These are phyloP conservation scores for Kazachstania bromeliacearum DNA, from an alignment of 805 yeast species.

Conservation along the genomic window DNA sequence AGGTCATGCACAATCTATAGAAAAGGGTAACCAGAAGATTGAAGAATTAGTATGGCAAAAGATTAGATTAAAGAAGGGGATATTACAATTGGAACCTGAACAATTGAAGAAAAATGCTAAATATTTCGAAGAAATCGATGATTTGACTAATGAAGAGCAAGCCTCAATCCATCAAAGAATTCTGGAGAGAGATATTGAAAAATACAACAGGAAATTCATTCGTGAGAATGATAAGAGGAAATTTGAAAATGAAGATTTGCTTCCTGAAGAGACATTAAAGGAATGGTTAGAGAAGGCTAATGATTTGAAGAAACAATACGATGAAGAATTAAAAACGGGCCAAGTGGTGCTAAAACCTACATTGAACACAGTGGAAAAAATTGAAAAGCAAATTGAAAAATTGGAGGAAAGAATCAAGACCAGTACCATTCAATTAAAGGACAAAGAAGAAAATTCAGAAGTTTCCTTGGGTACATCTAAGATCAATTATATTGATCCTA, in stretches of 20 bases:
- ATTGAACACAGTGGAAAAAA: constrained; percentile 49
- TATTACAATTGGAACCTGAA: constrained; percentile 52
- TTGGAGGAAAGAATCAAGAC: constrained; percentile 62
- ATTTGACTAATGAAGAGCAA: constrained; percentile 56
- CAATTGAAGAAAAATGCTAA: constrained; percentile 41
- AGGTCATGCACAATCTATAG: constrained; percentile 71
- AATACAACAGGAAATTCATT: constrained; percentile 51
- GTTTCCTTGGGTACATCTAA: constrained; percentile 91
- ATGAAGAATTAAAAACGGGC: constrained; percentile 49
- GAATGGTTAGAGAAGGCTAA: constrained; percentile 49
- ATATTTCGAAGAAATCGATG: constrained; percentile 61
- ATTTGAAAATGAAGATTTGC: constrained; percentile 44
- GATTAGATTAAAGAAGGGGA: constrained; percentile 60
- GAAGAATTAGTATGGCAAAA: constrained; percentile 81
- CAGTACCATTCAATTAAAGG: constrained; percentile 68
- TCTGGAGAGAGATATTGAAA: constrained; percentile 57
- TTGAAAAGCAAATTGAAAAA: constrained; percentile 60
- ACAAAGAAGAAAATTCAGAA: constrained; percentile 87
- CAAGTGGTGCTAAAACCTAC: constrained; percentile 48
- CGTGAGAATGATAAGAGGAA: constrained; percentile 70
- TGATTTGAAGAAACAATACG: constrained; percentile 42
- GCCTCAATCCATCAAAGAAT: constrained; percentile 47
- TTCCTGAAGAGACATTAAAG: constrained; percentile 48
- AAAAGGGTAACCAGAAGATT: constrained; percentile 65
- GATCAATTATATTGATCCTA: constrained; percentile 90